These are phyloP conservation scores for Lipomyces orientalis DNA, from an alignment of 805 yeast genomes.

Conservation along the genomic window DNA sequence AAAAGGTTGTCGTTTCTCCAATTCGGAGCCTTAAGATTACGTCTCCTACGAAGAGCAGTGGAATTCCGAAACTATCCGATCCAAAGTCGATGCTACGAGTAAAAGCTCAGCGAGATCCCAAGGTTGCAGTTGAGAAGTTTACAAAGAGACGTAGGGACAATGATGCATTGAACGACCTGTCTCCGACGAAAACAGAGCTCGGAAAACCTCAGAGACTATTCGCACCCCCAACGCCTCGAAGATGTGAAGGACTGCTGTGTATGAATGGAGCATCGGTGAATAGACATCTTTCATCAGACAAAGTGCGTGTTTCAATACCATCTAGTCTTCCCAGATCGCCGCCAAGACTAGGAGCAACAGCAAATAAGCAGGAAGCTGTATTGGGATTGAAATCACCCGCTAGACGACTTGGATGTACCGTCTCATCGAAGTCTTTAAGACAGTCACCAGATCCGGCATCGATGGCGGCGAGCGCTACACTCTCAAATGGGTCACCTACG, in stretches of 20 bases:
- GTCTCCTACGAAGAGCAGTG: constrained; percentile 15
- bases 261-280: not conserved
- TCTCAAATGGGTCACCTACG: not conserved
- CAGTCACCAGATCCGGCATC: constrained; percentile 1
- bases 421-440: constrained; percentile 9
- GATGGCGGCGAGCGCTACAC: not conserved
- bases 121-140: constrained; percentile 24
- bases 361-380: not conserved
- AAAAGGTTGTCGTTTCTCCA: not conserved
- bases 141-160: constrained; percentile 10
- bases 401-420: constrained; percentile 15
- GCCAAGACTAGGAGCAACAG: not conserved
- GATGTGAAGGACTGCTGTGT: constrained; percentile 1
- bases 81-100: constrained; percentile 20
- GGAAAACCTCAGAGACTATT: constrained; percentile 32
- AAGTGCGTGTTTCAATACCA: not conserved
- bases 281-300: not conserved
- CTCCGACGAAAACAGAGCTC: constrained; percentile 24
- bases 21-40: not conserved
- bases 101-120: constrained; percentile 29
- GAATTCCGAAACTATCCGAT: constrained; percentile 19
- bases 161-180: constrained; percentile 9
- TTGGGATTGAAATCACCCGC: constrained; percentile 34
- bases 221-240: not conserved
- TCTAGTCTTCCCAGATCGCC: not conserved